Evolutionary conservation across 2,329 filamentous ascomycete genomes (phyloP).

Genomic region (Hypoxylon sp.): DNA sequence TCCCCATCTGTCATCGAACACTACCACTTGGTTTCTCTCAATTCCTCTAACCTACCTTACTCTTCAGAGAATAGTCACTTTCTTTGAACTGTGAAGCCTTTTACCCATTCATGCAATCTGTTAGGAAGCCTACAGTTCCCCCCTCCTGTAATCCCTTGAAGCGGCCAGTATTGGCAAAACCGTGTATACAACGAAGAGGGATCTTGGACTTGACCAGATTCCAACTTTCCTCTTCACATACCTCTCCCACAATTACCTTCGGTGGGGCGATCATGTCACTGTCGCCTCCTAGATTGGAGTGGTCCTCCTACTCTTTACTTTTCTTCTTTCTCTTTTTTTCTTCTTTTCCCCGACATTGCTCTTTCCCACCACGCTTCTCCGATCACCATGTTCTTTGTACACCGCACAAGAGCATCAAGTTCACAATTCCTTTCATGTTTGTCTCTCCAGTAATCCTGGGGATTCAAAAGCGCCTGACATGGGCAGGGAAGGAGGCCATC

Average conservation of each 20-base stretch:
- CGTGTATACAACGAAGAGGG: not conserved
- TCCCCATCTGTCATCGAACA: not conserved
- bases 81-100: not conserved
- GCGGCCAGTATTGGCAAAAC: not conserved
- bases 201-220: not conserved
- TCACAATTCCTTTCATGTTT: slow-evolving; percentile 62
- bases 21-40: not conserved
- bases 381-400: not conserved
- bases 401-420: not conserved
- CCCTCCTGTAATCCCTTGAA: not conserved
- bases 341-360: not conserved
- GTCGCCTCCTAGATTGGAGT: not conserved
- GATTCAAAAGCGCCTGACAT: slow-evolving; percentile 68
- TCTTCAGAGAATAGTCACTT: not conserved
- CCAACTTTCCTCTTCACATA: not conserved
- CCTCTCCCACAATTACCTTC: not conserved
- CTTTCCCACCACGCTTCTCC: not conserved
- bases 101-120: not conserved
- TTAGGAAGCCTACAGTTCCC: not conserved
- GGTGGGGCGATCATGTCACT: too few species aligned
- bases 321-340: not conserved
- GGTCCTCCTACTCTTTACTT: not conserved
- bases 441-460: slow-evolving; percentile 65
- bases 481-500: slow-evolving; percentile 65
- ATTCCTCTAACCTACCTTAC: not conserved